Conservation (phyloP, 805 yeast genomes). For the Pichia exigua region DNA sequence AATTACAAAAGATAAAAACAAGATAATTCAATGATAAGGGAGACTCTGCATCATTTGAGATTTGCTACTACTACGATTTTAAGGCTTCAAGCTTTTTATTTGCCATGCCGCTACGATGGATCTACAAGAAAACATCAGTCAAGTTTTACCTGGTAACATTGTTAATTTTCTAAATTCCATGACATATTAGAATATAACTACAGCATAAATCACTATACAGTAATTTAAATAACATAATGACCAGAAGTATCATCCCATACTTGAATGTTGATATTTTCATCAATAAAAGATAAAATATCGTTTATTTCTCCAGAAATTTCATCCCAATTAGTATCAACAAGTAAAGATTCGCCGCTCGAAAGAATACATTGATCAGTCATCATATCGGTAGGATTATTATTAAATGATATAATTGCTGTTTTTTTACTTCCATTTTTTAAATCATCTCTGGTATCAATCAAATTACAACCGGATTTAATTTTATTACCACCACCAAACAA, state of each 20-base stretch:
- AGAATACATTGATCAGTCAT: background rate
- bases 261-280: slow-evolving; percentile 15
- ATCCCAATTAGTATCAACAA: slow-evolving; percentile 13
- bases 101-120: no score
- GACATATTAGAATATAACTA: no score
- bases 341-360: background rate
- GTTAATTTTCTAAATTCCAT: no score
- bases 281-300: slow-evolving; percentile 13
- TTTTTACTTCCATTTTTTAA: background rate
- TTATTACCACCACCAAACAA: slow-evolving; percentile 2
- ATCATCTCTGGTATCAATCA: background rate
- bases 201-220: no score
- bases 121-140: no score
- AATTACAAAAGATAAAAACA: no score
- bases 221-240: slow-evolving; percentile 2
- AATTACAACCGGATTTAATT: background rate
- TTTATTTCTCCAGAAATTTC: slow-evolving; percentile 13
- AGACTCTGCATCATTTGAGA: no score
- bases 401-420: background rate
- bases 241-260: slow-evolving; percentile 20
- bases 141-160: no score
- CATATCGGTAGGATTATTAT: background rate
- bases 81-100: no score
- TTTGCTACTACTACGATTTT: no score
- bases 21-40: no score